These are phyloP conservation scores for Betula pendula DNA, from an alignment of 306 rosid genomes.

Conservation along the genomic window DNA sequence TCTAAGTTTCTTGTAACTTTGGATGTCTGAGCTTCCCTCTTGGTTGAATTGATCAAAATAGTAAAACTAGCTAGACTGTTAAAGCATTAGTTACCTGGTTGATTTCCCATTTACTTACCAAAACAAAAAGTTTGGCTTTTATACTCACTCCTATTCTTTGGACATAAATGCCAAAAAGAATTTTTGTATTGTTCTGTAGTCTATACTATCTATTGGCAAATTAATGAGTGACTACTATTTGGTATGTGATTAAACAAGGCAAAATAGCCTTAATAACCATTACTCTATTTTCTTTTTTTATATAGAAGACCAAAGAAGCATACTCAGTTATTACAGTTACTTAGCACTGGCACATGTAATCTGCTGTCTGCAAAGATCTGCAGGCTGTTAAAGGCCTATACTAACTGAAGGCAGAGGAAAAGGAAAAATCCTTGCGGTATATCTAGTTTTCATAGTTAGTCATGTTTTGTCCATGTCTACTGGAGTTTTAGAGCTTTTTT, in stretches of 20 bases:
- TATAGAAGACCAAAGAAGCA: not conserved
- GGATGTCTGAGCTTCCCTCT: not conserved
- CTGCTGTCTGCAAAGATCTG: not conserved
- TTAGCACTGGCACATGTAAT: not conserved
- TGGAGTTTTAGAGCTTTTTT: no score
- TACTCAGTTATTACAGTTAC: not conserved
- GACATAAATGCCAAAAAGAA: no score
- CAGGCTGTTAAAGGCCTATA: not conserved
- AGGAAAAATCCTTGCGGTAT: not conserved
- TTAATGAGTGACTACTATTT: not conserved
- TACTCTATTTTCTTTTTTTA: not conserved
- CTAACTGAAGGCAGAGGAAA: not conserved
- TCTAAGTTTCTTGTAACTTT: not conserved
- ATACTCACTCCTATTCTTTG: no score
- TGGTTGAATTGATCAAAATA: not conserved
- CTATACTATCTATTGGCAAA: no score
- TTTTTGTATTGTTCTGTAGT: no score
- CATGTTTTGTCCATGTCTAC: no score
- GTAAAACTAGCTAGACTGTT: not conserved
- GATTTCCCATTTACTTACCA: not conserved
- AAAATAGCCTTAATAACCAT: not conserved
- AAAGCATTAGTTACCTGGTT: not conserved
- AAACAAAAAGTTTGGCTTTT: no score
- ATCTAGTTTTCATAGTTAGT: no score
- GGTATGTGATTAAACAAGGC: not conserved